phyloP scores from a whole-genome alignment of 2,329 filamentous ascomycete species.

The Alternaria sp. region DNA sequence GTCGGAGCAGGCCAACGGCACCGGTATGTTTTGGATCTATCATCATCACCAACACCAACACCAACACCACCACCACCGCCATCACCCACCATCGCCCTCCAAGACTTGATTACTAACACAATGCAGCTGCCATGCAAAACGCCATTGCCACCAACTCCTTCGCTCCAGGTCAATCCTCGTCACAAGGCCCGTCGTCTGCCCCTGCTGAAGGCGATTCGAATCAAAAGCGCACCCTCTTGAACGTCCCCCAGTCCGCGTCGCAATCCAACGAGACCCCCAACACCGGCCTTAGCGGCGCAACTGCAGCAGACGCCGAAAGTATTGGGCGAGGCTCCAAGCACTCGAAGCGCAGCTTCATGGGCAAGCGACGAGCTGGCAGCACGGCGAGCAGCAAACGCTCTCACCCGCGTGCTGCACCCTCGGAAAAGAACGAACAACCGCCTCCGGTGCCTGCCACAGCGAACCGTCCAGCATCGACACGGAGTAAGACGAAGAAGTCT shows the following conservation, averaged over 20 bases:
- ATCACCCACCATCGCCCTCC: neutral
- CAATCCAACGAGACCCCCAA: constrained; percentile 46
- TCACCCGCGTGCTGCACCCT: constrained; percentile 47
- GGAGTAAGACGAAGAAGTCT: constrained; percentile 54
- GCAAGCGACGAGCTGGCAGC: constrained; percentile 56
- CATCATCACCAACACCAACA: neutral
- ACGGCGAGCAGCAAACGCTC: constrained; percentile 58
- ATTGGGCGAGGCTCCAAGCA: constrained; percentile 55
- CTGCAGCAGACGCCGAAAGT: constrained; percentile 57
- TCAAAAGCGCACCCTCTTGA: constrained; percentile 50
- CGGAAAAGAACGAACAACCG: constrained; percentile 52
- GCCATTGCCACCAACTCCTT: constrained; percentile 23
- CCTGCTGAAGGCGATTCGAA: constrained; percentile 37
- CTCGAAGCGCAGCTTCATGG: constrained; percentile 56
- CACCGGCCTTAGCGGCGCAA: constrained; percentile 55
- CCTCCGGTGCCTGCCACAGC: constrained; percentile 42
- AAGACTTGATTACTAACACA: constrained; percentile 3
- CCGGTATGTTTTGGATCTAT: constrained; percentile 38
- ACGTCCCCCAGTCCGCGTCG: constrained; percentile 46
- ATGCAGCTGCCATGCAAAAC: constrained; percentile 9
- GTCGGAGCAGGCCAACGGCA: constrained; percentile 45
- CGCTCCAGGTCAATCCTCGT: constrained; percentile 36
- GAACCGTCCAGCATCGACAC: constrained; percentile 45
- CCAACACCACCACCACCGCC: neutral
- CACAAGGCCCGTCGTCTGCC: constrained; percentile 35